Base-by-base conservation (phyloP, 73 alveolate genomes). In the Urostyla sp. region DNA sequence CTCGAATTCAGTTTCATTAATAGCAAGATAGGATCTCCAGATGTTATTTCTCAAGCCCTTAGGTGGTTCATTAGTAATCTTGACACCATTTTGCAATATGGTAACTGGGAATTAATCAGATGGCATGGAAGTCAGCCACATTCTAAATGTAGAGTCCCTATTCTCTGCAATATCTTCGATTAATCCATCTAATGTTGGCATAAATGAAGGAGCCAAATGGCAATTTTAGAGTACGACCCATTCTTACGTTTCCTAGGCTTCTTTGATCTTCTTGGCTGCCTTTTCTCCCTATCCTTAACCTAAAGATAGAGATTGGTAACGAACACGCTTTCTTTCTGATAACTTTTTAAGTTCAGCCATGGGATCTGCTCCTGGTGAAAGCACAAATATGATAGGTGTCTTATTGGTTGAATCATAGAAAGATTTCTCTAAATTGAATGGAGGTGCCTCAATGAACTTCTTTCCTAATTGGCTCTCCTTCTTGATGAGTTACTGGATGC, bases 351-450 rank as follows among this genome's bases (percentile, higher is more conserved):
- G 90, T 85, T 95, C 98, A 16, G 89, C 74, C 87, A 97, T 94
- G 49, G 99, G 99, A 90, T 97, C 99, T 21, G 99, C 99, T 8
- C 99, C 99, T 27, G 99, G 99, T 18, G 99, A 94, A 26, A 97
- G 90, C 60, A 97, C 95, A 67, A 97, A 94, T 40, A 97, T 92
- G 26, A 97, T 83, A 0, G 99, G 99, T 0, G 97, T 91, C 61
- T 84, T 85, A 67, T 90, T 84, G 52, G 90, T 92, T 50, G 99
- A 95, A 78, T 97, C 99, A 56, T 88, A 91, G 81, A 87, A 97
- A 15, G 98, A 95, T 35, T 90, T 80, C 18, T 91, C 97, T 44
- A 97, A 66, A 74, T 97, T 97, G 78, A 97, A 97, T 30, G 98
- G 97, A 10, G 99, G 99, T 0, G 99, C 98, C 28, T 86, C 88